These are phyloP conservation scores for Tetrapisispora taiwanensis DNA, from an alignment of 805 yeast genomes.

Conservation along the genomic window DNA sequence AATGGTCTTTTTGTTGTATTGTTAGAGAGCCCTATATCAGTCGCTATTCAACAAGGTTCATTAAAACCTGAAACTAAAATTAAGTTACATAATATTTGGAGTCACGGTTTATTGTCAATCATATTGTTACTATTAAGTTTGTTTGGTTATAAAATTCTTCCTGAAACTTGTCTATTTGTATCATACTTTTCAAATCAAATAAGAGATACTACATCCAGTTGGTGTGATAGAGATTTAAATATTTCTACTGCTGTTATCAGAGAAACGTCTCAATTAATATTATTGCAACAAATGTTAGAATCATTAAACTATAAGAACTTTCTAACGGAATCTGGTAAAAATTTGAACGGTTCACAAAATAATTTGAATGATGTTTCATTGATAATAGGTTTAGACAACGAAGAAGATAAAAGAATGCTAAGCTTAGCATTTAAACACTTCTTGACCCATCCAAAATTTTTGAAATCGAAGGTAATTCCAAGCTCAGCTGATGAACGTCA, in stretches of 20 bases:
- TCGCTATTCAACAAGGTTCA: conserved; percentile 55
- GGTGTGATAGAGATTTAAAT: conserved; percentile 40
- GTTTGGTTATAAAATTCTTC: conserved; percentile 52
- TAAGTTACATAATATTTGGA: conserved; percentile 70
- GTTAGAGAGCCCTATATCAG: conserved; percentile 65
- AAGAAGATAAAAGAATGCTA: conserved; percentile 49
- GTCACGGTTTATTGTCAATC: conserved; percentile 68
- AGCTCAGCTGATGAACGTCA: conserved; percentile 57
- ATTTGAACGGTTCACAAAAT: neutral
- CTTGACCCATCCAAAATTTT: conserved; percentile 76
- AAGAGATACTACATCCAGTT: conserved; percentile 48
- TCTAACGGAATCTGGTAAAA: conserved; percentile 20
- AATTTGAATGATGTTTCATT: conserved; percentile 15
- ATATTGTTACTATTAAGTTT: conserved; percentile 48
- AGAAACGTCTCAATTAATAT: conserved; percentile 59
- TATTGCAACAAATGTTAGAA: conserved; percentile 50
- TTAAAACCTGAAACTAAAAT: conserved; percentile 43
- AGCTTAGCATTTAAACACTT: conserved; percentile 56
- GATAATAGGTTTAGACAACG: conserved; percentile 54
- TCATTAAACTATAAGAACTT: conserved; percentile 44
- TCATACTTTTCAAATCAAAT: conserved; percentile 58
- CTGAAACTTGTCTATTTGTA: conserved; percentile 56
- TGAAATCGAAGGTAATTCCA: conserved; percentile 58
- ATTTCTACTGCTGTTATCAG: conserved; percentile 45
- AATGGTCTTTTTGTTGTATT: conserved; percentile 59